phyloP scores from a whole-genome alignment of 2,329 filamentous ascomycete species.

The Fusarium sterilihyphosum region DNA sequence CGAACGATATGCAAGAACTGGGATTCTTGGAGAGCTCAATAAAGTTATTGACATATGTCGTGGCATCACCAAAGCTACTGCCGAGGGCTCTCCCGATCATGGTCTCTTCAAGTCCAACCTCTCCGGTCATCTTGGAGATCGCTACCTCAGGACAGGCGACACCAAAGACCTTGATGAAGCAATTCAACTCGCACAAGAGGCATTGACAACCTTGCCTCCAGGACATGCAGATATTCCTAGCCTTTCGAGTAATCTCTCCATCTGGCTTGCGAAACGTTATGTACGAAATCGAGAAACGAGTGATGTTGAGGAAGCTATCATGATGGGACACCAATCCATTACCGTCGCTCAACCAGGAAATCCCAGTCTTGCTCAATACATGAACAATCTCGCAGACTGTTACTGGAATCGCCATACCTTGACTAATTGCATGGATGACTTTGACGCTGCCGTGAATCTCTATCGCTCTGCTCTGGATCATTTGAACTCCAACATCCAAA shows the following conservation, averaged over 20 bases:
- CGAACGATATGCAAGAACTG: neutral
- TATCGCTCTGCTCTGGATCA: rapidly evolving
- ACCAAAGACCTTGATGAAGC: neutral
- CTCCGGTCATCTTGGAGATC: neutral
- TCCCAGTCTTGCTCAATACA: neutral
- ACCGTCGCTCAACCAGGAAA: rapidly evolving
- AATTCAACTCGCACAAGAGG: neutral
- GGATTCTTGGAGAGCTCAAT: neutral
- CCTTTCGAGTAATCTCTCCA: neutral
- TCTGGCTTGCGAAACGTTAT: rapidly evolving
- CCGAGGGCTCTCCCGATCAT: rapidly evolving
- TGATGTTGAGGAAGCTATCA: neutral
- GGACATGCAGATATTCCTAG: neutral
- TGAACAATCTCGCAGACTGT: neutral
- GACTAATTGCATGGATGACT: neutral
- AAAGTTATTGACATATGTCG: neutral
- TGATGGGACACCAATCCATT: neutral
- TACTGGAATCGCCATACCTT: neutral
- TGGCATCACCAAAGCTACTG: neutral
- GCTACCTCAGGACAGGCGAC: neutral
- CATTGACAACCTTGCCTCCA: rapidly evolving
- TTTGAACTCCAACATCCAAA: neutral
- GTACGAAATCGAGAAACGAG: rapidly evolving
- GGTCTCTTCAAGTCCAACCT: neutral
- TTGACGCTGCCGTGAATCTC: neutral